Evolutionary conservation across 164 flowering plant species (phyloP).

Genomic region (Liriodendron chinense): DNA sequence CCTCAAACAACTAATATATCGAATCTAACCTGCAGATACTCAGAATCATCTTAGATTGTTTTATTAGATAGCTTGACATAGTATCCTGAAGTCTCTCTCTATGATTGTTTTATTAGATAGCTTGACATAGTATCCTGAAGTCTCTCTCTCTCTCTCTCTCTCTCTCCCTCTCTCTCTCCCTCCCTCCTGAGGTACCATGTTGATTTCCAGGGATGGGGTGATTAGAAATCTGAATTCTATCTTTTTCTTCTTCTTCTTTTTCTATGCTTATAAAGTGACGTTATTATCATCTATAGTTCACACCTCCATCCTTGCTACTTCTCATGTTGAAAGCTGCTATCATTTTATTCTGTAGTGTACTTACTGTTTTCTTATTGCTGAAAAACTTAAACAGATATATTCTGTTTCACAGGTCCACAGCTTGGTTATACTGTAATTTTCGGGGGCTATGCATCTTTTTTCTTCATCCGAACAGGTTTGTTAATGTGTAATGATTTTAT

Average conservation of each 20-base stretch:
- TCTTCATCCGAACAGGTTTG: constrained; percentile 84
- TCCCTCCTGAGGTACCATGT: background rate
- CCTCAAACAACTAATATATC: too few species aligned
- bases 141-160: too few species aligned
- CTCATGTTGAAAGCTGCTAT: background rate
- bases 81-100: too few species aligned
- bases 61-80: background rate
- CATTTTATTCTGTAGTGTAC: background rate
- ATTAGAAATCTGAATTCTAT: background rate
- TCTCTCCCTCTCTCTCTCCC: too few species aligned
- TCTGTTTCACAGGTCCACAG: constrained; percentile 64
- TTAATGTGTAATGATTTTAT: constrained; percentile 5
- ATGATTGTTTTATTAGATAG: background rate
- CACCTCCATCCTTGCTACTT: background rate
- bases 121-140: background rate
- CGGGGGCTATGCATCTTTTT: constrained; percentile 90
- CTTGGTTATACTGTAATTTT: constrained; percentile 88
- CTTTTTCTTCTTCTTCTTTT: too few species aligned
- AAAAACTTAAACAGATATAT: background rate
- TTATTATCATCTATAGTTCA: background rate
- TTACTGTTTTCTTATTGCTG: background rate
- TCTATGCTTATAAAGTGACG: background rate
- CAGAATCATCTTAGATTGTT: background rate
- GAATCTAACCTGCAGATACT: background rate
- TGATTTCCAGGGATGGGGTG: background rate